Conservation (phyloP, 2,329 filamentous ascomycete species). For the Fusarium xyrophilum region DNA sequence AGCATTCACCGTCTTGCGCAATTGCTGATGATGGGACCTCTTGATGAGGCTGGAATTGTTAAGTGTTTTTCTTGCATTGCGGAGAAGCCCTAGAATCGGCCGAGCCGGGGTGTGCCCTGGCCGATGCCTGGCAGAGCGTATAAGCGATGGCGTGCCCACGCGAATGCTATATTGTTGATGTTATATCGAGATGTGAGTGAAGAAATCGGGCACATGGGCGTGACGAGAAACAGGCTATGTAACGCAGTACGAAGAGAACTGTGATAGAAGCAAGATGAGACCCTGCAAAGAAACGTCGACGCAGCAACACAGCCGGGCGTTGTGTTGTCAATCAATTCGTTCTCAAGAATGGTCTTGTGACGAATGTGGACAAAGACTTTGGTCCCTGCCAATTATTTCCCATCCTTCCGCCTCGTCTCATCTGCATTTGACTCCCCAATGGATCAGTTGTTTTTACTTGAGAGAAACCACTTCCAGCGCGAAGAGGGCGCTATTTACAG, state of each 20-base stretch:
- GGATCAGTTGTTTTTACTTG: conserved; percentile 13
- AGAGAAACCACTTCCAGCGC: conserved; percentile 5
- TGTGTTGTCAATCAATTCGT: conserved; percentile 1
- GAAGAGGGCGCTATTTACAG: not conserved
- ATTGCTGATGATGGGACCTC: conserved; percentile 15
- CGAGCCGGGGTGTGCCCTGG: conserved; percentile 35
- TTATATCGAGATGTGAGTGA: conserved; percentile 1
- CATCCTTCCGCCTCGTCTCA: too few relatives aligned
- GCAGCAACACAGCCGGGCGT: not conserved
- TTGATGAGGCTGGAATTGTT: conserved; percentile 25
- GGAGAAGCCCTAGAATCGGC: conserved; percentile 31
- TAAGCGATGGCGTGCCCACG: conserved; percentile 35
- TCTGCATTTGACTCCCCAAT: conserved; percentile 22
- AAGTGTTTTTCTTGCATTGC: conserved; percentile 22
- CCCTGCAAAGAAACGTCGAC: conserved; percentile 5
- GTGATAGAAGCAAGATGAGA: not conserved
- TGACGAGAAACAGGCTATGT: not conserved
- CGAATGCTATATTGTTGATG: conserved; percentile 20
- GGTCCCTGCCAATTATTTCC: conserved; percentile 30
- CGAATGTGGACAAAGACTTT: conserved; percentile 30
- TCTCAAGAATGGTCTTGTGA: conserved; percentile 26
- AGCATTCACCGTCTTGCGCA: conserved; percentile 8
- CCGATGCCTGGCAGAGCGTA: conserved; percentile 20
- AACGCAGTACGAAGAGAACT: not conserved
- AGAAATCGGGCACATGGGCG: not conserved